Evolutionary conservation across 257 asterid genomes (phyloP).

Genomic region (Gentiana straminea): DNA sequence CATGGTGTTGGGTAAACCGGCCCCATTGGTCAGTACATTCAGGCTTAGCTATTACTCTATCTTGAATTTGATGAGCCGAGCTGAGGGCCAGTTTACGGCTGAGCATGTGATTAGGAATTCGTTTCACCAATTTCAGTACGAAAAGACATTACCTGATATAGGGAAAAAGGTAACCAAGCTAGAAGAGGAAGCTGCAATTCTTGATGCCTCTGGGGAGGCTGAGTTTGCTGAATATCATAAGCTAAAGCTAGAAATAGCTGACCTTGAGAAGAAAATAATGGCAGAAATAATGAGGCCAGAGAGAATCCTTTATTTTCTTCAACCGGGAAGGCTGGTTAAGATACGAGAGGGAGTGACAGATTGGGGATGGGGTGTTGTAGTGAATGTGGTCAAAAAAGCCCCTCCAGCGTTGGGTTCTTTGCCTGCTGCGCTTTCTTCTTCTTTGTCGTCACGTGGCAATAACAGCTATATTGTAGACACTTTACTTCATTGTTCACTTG

Average conservation of each 20-base stretch:
- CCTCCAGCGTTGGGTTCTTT: constrained; percentile 58
- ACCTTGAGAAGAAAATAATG: constrained; percentile 84
- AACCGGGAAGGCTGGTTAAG: constrained; percentile 93
- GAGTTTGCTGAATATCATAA: constrained; percentile 86
- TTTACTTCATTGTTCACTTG: constrained; percentile 79
- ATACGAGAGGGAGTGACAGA: constrained; percentile 92
- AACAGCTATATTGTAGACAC: constrained; percentile 75
- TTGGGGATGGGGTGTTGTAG: constrained; percentile 99
- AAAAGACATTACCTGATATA: constrained; percentile 90
- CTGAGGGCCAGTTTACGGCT: constrained; percentile 96
- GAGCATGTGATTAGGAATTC: constrained; percentile 94
- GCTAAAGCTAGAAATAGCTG: constrained; percentile 67
- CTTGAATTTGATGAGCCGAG: constrained; percentile 91
- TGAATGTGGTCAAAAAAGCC: constrained; percentile 78
- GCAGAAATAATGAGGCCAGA: constrained; percentile 80
- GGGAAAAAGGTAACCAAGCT: constrained; percentile 67
- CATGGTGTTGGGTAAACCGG: constrained; percentile 98
- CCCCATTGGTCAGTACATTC: constrained; percentile 95
- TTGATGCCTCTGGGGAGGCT: constrained; percentile 93
- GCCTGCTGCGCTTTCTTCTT: constrained; percentile 69
- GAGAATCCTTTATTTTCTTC: constrained; percentile 75
- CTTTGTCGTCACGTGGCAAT: constrained; percentile 52
- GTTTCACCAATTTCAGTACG: constrained; percentile 94
- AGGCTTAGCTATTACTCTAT: constrained; percentile 93
- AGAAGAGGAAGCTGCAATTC: constrained; percentile 86